Evolutionary conservation across 345 rosid species (phyloP).

Genomic region (Lepidium didymum): DNA sequence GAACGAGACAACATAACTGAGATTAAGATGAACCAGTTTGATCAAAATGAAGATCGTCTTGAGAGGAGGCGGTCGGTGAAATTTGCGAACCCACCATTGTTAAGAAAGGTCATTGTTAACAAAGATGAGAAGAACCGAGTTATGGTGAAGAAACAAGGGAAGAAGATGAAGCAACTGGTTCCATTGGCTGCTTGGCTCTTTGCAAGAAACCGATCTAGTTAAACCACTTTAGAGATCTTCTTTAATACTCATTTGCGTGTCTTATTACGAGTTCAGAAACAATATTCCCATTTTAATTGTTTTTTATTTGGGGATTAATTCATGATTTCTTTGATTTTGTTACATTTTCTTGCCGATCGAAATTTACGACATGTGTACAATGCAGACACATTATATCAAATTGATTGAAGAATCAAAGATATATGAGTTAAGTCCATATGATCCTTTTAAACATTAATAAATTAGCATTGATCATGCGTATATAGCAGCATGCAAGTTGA

Average conservation of each 20-base stretch:
- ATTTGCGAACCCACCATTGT: slow-evolving; percentile 57
- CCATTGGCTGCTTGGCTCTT: slow-evolving; percentile 56
- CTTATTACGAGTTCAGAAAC: neutral
- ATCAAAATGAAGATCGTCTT: slow-evolving; percentile 26
- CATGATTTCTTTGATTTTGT: neutral
- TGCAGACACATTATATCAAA: no score
- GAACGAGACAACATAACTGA: slow-evolving; percentile 9
- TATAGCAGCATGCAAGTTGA: slow-evolving; percentile 6
- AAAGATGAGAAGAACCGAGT: slow-evolving; percentile 32
- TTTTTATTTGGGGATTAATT: neutral
- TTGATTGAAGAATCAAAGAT: no score
- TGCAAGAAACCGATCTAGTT: slow-evolving; percentile 36
- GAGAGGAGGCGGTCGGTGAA: slow-evolving; percentile 60
- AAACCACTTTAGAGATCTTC: neutral
- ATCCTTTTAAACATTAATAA: no score
- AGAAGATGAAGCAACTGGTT: slow-evolving; percentile 39
- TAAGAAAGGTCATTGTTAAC: slow-evolving; percentile 32
- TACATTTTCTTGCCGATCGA: neutral
- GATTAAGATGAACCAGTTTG: slow-evolving; percentile 17
- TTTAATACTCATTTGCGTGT: neutral
- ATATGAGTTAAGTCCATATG: no score
- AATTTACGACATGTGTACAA: no score
- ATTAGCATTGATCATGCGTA: slow-evolving; percentile 10
- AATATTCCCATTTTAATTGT: neutral
- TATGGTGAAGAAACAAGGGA: slow-evolving; percentile 22